Conservation (phyloP, 2,329 filamentous ascomycete genomes). For the Epichloe amarillans region DNA sequence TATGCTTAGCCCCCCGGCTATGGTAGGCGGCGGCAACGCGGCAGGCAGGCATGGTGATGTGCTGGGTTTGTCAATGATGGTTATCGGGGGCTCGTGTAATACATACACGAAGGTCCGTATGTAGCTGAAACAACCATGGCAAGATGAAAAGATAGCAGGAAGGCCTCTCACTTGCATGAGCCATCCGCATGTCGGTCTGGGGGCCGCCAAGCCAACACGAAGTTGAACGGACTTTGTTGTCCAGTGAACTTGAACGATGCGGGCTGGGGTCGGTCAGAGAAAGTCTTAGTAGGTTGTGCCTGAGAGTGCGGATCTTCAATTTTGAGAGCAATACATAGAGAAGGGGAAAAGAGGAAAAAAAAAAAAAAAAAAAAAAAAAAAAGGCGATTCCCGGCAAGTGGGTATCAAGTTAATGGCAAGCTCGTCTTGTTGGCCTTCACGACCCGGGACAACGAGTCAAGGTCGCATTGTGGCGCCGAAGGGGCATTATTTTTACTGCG, state of each 20-base stretch:
- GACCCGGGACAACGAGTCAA: too few species aligned
- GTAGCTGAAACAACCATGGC: not conserved
- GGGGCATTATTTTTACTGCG: too few species aligned
- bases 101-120: not conserved
- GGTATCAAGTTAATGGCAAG: too few species aligned
- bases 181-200: not conserved
- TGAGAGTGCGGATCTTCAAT: not conserved
- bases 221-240: not conserved
- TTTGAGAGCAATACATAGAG: not conserved
- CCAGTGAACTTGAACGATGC: not conserved
- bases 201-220: not conserved
- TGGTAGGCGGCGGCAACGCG: too few species aligned
- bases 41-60: too few species aligned
- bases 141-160: not conserved
- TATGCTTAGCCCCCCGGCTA: too few species aligned
- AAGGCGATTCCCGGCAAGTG: too few species aligned
- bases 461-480: too few species aligned
- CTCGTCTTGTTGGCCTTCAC: too few species aligned
- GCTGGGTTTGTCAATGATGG: too few species aligned
- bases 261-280: not conserved
- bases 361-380: not conserved
- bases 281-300: not conserved
- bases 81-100: not conserved
- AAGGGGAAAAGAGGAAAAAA: not conserved
- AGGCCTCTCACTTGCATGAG: not conserved